Conservation (phyloP, 306 rosid species). For the Pyrus betulifolia region DNA sequence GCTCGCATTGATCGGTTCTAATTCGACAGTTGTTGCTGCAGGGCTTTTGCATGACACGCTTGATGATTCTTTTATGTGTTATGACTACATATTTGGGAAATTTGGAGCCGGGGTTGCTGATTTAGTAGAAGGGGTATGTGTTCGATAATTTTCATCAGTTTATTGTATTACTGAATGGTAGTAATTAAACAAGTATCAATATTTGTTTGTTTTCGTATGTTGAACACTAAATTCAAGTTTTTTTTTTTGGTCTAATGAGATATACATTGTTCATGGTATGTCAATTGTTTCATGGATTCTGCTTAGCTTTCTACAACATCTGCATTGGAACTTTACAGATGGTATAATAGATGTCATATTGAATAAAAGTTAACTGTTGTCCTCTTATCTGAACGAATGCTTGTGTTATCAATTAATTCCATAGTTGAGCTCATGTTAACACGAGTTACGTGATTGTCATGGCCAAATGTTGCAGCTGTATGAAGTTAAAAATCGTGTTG, state of each 20-base stretch:
- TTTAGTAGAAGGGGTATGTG: slow-evolving; percentile 86
- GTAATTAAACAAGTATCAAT: neutral
- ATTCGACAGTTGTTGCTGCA: slow-evolving; percentile 87
- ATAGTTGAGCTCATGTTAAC: neutral
- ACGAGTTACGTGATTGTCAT: neutral
- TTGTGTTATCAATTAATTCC: neutral
- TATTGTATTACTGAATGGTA: neutral
- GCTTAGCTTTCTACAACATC: neutral
- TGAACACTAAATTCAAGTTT: neutral
- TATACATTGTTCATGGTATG: neutral
- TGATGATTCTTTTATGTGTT: slow-evolving; percentile 71
- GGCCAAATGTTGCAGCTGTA: neutral
- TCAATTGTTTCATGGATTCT: neutral
- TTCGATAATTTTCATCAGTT: neutral
- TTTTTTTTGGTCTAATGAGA: too few species aligned
- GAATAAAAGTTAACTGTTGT: neutral
- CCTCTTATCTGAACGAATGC: neutral
- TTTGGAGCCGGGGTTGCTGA: slow-evolving; percentile 85
- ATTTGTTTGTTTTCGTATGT: neutral
- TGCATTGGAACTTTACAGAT: neutral
- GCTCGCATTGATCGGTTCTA: slow-evolving; percentile 86
- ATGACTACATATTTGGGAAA: slow-evolving; percentile 53
- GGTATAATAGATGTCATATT: neutral
- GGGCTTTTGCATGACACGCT: slow-evolving; percentile 96
- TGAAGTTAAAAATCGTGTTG: neutral